Evolutionary conservation across 495 filamentous ascomycete genomes (phyloP), one percentile per base, ranked within the genome.

Genomic region (Penicillium canescens): DNA sequence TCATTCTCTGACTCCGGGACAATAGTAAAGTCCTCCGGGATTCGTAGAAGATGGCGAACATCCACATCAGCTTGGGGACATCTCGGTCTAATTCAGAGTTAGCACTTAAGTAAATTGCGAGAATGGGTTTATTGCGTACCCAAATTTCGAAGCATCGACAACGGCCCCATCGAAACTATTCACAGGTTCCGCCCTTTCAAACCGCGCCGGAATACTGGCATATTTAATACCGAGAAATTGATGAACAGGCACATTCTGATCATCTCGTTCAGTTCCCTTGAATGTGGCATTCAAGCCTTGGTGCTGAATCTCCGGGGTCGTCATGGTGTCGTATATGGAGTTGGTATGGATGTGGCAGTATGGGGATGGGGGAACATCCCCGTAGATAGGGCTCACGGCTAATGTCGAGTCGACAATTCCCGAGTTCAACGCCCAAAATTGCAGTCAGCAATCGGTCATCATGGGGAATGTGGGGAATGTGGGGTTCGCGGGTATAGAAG

Each of bases 151-250:
- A 18, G 66, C 61, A 57, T 75, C 67, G 31, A 75, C 52, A 42
- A 60, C 45, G 11, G 48, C 46, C n/a, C 63, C 72, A 28, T 53
- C 47, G 38, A 69, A 70, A 2, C 35, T 21, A 4, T 62, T 35
- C n/a, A 75, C 59, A 3, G 63, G 57, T 37, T 55, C 16, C 0
- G 69, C 62, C 4, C 50, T 67, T 47, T 71, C 69, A 51, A 76
- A 76, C 9, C 73, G 63, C 11, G 60, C 69, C 0, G 73, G 70
- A 13, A 76, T 52, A 40, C 43, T 55, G 28, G 66, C 71, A 55
- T 74, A 76, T 38, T 70, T 70, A 39, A 76, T 69, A 14, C 69
- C 68, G 7, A 67, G 52, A 52, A 66, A 76, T 44, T 71, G 63
- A 50, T 74, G 57, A 31, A 76, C 45, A 1, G 42, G 3, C 5